A percentile compares a stretch with the other conserved stretches of the same genome.
Evolutionary conservation across 2,329 filamentous ascomycete species (phyloP).

Genomic region (Metarhizium robertsii): DNA sequence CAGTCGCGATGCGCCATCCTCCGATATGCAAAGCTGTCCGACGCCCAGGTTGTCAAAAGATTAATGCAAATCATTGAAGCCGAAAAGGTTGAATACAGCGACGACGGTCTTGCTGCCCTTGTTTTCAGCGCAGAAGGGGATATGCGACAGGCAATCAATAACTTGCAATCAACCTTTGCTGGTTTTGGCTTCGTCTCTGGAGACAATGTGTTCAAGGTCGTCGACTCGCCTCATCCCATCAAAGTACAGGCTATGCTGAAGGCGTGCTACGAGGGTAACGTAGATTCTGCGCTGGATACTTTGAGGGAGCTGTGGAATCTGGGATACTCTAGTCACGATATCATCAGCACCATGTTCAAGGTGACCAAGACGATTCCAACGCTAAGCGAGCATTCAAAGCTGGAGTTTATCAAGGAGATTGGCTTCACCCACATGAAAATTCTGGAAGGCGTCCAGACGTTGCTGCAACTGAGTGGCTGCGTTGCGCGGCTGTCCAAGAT

Average conservation of each 20-base stretch:
- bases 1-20: conserved; percentile 95
- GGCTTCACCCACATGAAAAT: conserved; percentile 99
- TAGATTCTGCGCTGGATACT: conserved; percentile 78
- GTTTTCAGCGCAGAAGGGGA: conserved; percentile 97
- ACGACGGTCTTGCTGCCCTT: conserved; percentile 89
- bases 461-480: conserved; percentile 88
- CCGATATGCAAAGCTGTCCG: conserved; percentile 84
- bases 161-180: conserved; percentile 84
- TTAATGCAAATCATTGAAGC: conserved; percentile 87
- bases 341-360: conserved; percentile 98
- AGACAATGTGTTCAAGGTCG: conserved; percentile 96
- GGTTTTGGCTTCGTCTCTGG: conserved; percentile 96
- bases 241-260: conserved; percentile 99
- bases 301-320: conserved; percentile 88
- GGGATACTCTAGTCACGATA: conserved; percentile 97
- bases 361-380: conserved; percentile 94
- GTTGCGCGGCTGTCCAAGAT: conserved; percentile 85
- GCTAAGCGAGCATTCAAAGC: conserved; percentile 85
- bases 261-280: conserved; percentile 84
- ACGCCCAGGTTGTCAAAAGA: conserved; percentile 84
- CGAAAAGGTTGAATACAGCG: conserved; percentile 81
- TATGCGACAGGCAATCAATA: conserved; percentile 99
- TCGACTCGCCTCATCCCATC: conserved; percentile 93
- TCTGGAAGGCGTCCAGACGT: conserved; percentile 91
- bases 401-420: conserved; percentile 98